Conservation (phyloP, 1,284 basidiomycete species). For the Malassezia arunalokei region DNA sequence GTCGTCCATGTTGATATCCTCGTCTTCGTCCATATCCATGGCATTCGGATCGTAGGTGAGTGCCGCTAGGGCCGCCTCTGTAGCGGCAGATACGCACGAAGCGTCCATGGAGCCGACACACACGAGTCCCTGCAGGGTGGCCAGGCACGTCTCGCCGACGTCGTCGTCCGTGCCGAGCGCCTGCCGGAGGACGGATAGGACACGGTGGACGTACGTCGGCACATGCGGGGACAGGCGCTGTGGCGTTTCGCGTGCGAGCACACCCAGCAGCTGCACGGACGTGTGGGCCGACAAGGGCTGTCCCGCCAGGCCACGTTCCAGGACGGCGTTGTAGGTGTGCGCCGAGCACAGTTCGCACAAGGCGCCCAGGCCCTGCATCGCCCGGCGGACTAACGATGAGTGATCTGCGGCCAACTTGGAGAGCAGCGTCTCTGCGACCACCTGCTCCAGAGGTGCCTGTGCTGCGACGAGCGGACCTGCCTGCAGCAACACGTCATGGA, state of each 20-base stretch:
- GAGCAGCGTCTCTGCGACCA: constrained; percentile 4
- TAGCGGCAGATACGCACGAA: constrained; percentile 53
- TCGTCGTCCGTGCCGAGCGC: constrained; percentile 62
- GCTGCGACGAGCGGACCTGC: background rate
- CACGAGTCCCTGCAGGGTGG: constrained; percentile 58
- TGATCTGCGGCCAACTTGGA: constrained; percentile 13
- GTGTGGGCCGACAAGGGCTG: constrained; percentile 47
- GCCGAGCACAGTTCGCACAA: constrained; percentile 48
- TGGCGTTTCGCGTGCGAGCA: constrained; percentile 47
- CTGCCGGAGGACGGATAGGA: constrained; percentile 52
- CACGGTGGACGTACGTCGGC: constrained; percentile 47
- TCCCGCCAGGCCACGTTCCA: constrained; percentile 1
- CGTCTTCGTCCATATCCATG: constrained; percentile 43
- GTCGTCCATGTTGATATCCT: constrained; percentile 59
- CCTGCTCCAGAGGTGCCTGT: background rate
- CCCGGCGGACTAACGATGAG: constrained; percentile 28
- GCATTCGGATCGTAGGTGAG: constrained; percentile 95
- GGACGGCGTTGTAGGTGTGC: constrained; percentile 9
- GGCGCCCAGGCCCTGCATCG: constrained; percentile 55
- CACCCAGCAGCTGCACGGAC: constrained; percentile 65
- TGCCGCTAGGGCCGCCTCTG: constrained; percentile 60
- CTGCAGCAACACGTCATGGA: constrained; percentile 4
- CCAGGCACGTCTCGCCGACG: constrained; percentile 49
- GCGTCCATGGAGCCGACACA: constrained; percentile 61
- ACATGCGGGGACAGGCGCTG: constrained; percentile 22